phyloP scores from a whole-genome alignment of 2,329 filamentous ascomycete genomes.

The Colletotrichum sp. region DNA sequence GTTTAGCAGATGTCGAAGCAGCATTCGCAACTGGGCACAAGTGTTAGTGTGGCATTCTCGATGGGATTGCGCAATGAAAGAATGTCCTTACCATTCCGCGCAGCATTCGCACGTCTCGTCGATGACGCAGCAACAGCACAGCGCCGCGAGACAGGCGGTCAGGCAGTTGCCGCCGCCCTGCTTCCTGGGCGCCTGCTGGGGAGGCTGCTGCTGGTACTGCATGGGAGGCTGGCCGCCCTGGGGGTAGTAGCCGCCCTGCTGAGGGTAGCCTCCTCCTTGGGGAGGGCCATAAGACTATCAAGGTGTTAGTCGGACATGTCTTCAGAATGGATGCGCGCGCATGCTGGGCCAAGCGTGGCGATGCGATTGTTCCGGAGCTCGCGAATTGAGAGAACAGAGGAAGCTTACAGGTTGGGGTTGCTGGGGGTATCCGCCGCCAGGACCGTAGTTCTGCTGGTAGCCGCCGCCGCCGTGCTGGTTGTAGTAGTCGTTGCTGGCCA shows the following conservation, averaged over 20 bases:
- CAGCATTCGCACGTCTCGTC: constrained; percentile 57
- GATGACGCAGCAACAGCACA: constrained; percentile 57
- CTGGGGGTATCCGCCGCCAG: constrained; percentile 36
- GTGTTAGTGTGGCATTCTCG: not conserved
- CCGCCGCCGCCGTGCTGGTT: constrained; percentile 34
- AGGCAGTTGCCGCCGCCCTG: constrained; percentile 45
- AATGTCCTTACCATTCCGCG: constrained; percentile 35
- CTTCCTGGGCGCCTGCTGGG: constrained; percentile 30
- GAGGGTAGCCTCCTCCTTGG: constrained; percentile 28
- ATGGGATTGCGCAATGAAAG: not conserved
- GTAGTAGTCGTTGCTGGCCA: constrained; percentile 50
- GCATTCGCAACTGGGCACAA: constrained; percentile 39
- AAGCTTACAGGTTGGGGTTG: constrained; percentile 44
- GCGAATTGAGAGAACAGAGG: not conserved
- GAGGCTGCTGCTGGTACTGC: constrained; percentile 45
- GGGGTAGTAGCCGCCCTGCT: constrained; percentile 35
- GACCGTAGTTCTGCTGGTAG: constrained; percentile 23
- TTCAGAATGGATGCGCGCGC: not conserved
- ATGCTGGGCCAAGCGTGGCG: not conserved
- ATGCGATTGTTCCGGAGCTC: not conserved
- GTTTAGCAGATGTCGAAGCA: constrained; percentile 27
- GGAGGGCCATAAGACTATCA: constrained; percentile 33
- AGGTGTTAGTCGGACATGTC: not conserved
- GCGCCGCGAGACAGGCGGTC: constrained; percentile 49
- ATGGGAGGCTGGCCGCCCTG: constrained; percentile 41